phyloP scores from a whole-genome alignment of 1,139 yeast genomes.

The Yamadazyma friedrichii region DNA sequence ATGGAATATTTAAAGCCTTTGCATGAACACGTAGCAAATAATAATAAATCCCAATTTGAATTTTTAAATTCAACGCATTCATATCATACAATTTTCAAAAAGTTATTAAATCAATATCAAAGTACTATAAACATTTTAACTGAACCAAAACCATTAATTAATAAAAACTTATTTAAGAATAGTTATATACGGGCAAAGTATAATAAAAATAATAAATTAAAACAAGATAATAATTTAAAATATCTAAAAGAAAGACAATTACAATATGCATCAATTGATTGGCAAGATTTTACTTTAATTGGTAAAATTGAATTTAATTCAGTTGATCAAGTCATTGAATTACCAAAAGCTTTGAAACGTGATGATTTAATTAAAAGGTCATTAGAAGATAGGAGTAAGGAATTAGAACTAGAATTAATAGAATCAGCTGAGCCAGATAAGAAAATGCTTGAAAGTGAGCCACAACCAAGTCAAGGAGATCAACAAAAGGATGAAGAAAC shows the following conservation, averaged over 20 bases:
- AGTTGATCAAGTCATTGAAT: constrained; percentile 59
- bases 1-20: constrained; percentile 39
- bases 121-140: constrained; percentile 26
- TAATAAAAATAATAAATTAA: constrained; percentile 33
- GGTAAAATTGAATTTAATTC: constrained; percentile 68
- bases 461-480: background rate
- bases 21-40: constrained; percentile 32
- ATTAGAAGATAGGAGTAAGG: constrained; percentile 39
- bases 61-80: constrained; percentile 66
- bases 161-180: constrained; percentile 38
- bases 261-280: constrained; percentile 76
- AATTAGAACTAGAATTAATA: constrained; percentile 13
- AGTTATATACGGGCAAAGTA: constrained; percentile 62
- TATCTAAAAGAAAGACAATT: constrained; percentile 39
- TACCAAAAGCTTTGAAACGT: constrained; percentile 60
- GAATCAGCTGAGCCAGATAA: background rate
- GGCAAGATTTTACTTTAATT: constrained; percentile 80
- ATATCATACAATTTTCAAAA: constrained; percentile 50
- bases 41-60: constrained; percentile 58
- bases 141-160: constrained; percentile 10
- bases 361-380: constrained; percentile 64
- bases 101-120: constrained; percentile 58
- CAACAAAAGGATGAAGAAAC: constrained; percentile 7
- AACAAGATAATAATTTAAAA: constrained; percentile 24
- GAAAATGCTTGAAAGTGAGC: constrained; percentile 6